Evolutionary conservation across 192 early-diverging fungal species (phyloP).

Genomic region (Umbelopsis isabellina): DNA sequence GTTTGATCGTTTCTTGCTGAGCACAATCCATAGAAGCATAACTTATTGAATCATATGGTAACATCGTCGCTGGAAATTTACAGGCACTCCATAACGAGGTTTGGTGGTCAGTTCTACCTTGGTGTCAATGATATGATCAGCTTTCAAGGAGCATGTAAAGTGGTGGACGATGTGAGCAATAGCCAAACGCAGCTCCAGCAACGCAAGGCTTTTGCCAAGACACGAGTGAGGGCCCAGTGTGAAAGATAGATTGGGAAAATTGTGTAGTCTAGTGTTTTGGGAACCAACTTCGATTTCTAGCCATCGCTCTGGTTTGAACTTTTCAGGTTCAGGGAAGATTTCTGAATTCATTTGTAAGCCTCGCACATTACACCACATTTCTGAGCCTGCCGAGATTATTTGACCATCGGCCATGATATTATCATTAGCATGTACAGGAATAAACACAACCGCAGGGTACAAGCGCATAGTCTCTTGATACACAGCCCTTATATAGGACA

Average conservation of each 20-base stretch:
- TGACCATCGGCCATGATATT: slow-evolving; percentile 28
- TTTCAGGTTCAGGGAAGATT: slow-evolving; percentile 39
- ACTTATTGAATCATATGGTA: too few relatives aligned
- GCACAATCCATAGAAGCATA: too few relatives aligned
- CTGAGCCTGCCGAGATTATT: slow-evolving; percentile 30
- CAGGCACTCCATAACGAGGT: slow-evolving; percentile 38
- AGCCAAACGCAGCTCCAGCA: slow-evolving; percentile 36
- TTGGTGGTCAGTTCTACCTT: slow-evolving; percentile 38
- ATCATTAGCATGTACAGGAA: slow-evolving; percentile 33
- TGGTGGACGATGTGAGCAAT: slow-evolving; percentile 35
- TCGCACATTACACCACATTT: slow-evolving; percentile 41
- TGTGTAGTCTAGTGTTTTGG: slow-evolving; percentile 5
- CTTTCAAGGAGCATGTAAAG: slow-evolving; percentile 23
- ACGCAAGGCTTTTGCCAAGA: slow-evolving; percentile 36
- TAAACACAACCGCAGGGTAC: slow-evolving; percentile 42
- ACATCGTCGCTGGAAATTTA: slow-evolving; percentile 28
- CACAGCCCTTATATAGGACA: slow-evolving; percentile 35
- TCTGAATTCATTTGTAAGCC: slow-evolving; percentile 39
- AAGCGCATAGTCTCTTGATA: slow-evolving; percentile 40
- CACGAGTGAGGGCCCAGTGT: slow-evolving; percentile 38
- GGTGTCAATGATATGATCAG: slow-evolving; percentile 32
- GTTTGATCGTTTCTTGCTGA: too few relatives aligned
- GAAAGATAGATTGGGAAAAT: slow-evolving; percentile 41
- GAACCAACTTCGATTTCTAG: slow-evolving; percentile 6
- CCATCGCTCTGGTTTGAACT: slow-evolving; percentile 37